These are phyloP conservation scores for Stagonosporopsis chrysanthemi DNA, from an alignment of 2,329 filamentous ascomycete genomes.

Conservation along the genomic window DNA sequence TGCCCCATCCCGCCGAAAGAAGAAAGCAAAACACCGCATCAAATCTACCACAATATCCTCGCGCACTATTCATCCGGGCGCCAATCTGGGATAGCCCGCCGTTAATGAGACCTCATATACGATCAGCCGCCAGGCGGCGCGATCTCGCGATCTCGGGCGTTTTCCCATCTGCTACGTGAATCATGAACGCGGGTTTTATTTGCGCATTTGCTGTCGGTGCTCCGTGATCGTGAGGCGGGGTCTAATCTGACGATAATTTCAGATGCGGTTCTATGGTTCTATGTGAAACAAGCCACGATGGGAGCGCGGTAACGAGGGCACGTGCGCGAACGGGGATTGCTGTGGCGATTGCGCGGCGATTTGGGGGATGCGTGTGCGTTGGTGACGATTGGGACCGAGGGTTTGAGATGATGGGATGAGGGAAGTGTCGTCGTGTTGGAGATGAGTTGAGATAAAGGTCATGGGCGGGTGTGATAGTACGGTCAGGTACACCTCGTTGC, in stretches of 20 bases:
- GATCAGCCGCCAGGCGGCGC: slow-evolving; percentile 6
- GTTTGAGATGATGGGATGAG: not conserved
- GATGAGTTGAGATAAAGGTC: not conserved
- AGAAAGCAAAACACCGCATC: not conserved
- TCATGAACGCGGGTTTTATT: slow-evolving; percentile 9
- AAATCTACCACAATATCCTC: not conserved
- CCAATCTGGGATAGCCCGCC: not conserved
- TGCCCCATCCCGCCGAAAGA: not conserved
- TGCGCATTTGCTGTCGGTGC: not conserved
- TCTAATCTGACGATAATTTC: slow-evolving; percentile 7
- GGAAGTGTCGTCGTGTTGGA: not conserved
- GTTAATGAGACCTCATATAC: slow-evolving; percentile 16
- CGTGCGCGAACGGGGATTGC: slow-evolving; percentile 6
- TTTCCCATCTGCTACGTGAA: not conserved
- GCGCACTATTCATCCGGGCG: not conserved
- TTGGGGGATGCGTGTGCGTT: not conserved
- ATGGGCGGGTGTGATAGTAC: not conserved
- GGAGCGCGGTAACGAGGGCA: slow-evolving; percentile 16
- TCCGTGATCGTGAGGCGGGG: not conserved
- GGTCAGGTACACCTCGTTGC: not conserved
- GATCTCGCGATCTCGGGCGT: slow-evolving; percentile 17
- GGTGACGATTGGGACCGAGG: slow-evolving; percentile 8
- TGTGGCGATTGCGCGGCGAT: slow-evolving; percentile 9
- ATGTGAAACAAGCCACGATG: slow-evolving; percentile 17
- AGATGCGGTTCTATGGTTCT: slow-evolving; percentile 11